A percentile compares a stretch with the other conserved stretches of the same genome.
phyloP scores from a whole-genome alignment of 2,329 filamentous ascomycete genomes.

The Cladosporium sp. region DNA sequence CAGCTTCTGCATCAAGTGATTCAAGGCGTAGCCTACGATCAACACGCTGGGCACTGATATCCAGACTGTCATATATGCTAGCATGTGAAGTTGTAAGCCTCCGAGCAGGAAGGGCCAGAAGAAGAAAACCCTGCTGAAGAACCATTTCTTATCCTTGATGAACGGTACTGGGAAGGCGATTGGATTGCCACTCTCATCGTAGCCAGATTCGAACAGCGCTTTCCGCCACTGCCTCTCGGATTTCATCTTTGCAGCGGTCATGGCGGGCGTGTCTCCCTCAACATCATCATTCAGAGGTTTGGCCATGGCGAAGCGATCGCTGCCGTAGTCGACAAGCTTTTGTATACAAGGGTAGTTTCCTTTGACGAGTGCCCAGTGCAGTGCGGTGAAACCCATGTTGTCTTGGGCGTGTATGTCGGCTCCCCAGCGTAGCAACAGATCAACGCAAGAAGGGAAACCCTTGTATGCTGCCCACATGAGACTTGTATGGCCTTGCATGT shows the following conservation, averaged over 20 bases:
- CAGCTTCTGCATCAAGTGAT: constrained; percentile 72
- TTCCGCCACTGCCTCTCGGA: constrained; percentile 76
- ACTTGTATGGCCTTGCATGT: constrained; percentile 85
- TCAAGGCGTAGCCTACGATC: constrained; percentile 63
- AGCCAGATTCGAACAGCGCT: constrained; percentile 79
- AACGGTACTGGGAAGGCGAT: constrained; percentile 70
- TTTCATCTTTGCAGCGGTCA: constrained; percentile 86
- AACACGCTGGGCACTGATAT: constrained; percentile 69
- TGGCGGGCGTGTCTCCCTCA: constrained; percentile 83
- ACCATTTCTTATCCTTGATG: constrained; percentile 70
- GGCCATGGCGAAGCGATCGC: constrained; percentile 87
- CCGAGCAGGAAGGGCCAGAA: constrained; percentile 79
- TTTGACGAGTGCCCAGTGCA: constrained; percentile 96
- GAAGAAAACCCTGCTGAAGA: constrained; percentile 84
- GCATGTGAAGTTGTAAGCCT: constrained; percentile 64
- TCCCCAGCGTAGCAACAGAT: constrained; percentile 89
- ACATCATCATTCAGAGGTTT: constrained; percentile 36
- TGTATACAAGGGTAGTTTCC: constrained; percentile 84
- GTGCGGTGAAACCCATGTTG: constrained; percentile 86
- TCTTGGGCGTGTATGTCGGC: constrained; percentile 88
- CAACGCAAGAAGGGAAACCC: constrained; percentile 86
- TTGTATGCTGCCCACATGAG: constrained; percentile 99
- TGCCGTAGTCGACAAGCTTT: constrained; percentile 92
- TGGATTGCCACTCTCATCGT: constrained; percentile 70
- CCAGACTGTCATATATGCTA: constrained; percentile 71